Percentiles rank a stretch among this genome's conserved stretches.
Conservation (phyloP, 192 early-diverging fungal genomes). For the Piromyces finnis region DNA sequence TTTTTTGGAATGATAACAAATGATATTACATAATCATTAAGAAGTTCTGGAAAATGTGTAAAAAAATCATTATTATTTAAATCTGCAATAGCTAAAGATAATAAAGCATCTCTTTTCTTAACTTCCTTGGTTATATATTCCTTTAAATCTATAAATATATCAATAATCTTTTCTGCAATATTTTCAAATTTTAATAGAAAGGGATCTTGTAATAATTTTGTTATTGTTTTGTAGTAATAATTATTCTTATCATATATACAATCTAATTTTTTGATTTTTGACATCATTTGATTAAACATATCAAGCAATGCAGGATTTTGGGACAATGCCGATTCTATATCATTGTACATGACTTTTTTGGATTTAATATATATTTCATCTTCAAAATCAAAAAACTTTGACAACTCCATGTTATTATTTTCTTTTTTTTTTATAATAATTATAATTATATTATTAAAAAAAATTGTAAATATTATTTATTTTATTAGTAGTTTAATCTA, state of each 20-base stretch:
- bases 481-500: too few species aligned
- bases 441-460: too few species aligned
- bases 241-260: not conserved
- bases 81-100: not conserved
- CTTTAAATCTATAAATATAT: not conserved
- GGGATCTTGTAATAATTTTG: not conserved
- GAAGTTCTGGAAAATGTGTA: not conserved
- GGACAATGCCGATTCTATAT: not conserved
- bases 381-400: not conserved
- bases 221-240: not conserved
- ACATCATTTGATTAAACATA: not conserved
- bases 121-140: not conserved
- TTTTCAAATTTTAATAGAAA: not conserved
- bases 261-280: not conserved
- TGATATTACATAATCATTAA: not conserved
- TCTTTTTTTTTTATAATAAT: not conserved
- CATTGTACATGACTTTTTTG: not conserved
- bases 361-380: not conserved
- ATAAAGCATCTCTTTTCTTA: not conserved
- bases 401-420: not conserved
- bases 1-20: not conserved
- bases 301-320: not conserved
- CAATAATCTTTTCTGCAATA: not conserved
- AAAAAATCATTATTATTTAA: not conserved
- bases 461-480: too few species aligned